Percentiles rank a stretch among this genome's conserved stretches.
phyloP scores from a whole-genome alignment of 306 rosid genomes.

The Gastrolobium villosum region DNA sequence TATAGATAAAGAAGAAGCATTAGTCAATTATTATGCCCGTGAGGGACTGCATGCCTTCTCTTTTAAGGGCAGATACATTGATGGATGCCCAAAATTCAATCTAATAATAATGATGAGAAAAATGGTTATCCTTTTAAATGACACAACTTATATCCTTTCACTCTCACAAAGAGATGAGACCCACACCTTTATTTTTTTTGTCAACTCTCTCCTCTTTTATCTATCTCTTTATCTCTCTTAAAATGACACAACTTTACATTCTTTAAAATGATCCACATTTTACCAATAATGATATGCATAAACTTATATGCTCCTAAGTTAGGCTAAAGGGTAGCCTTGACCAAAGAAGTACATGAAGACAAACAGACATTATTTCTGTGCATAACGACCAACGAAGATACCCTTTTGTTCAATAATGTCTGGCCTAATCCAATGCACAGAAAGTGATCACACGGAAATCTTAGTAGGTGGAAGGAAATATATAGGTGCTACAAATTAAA shows the following conservation, averaged over 20 bases:
- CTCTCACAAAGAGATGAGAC: no score
- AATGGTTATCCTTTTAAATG: no score
- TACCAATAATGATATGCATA: conserved; percentile 10
- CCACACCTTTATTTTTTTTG: no score
- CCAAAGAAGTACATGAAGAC: conserved; percentile 24
- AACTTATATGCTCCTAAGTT: not conserved
- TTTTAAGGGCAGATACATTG: conserved; percentile 34
- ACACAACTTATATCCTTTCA: no score
- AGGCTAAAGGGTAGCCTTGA: conserved; percentile 20
- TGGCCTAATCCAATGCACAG: conserved; percentile 1
- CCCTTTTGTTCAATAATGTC: not conserved
- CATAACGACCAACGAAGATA: not conserved
- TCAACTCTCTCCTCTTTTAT: no score
- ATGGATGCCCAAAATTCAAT: conserved; percentile 26
- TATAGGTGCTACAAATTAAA: conserved; percentile 10
- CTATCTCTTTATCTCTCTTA: no score
- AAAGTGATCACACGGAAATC: conserved; percentile 9
- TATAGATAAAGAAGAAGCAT: not conserved
- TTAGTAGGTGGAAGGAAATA: not conserved
- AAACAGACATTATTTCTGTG: conserved; percentile 27
- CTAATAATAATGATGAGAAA: not conserved
- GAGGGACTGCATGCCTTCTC: conserved; percentile 36
- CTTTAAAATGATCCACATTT: no score
- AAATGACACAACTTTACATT: no score
- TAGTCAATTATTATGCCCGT: not conserved